A percentile compares a stretch with the other conserved stretches of the same genome.
Evolutionary conservation across 2,329 filamentous ascomycete genomes (phyloP).

Genomic region (Apiospora sp.): DNA sequence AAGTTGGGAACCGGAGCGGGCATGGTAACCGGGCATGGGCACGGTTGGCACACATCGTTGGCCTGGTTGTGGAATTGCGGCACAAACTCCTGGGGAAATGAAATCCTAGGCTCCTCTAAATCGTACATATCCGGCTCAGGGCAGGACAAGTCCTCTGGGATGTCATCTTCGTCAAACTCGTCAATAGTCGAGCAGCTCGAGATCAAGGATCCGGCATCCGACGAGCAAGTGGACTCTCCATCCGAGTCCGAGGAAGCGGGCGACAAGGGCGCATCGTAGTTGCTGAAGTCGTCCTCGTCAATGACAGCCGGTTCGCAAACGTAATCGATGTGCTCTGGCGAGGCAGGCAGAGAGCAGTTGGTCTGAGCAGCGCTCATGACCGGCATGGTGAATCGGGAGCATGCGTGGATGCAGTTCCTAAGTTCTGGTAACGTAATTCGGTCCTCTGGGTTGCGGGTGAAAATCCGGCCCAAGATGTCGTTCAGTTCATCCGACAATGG

Average conservation of each 20-base stretch:
- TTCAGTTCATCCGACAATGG: slow-evolving; percentile 91
- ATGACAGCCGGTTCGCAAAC: slow-evolving; percentile 57
- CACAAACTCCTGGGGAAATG: slow-evolving; percentile 57
- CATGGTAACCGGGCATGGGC: slow-evolving; percentile 43
- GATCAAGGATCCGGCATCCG: slow-evolving; percentile 63
- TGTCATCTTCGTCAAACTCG: slow-evolving; percentile 58
- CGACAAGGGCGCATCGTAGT: slow-evolving; percentile 55
- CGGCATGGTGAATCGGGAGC: slow-evolving; percentile 74
- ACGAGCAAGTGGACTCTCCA: slow-evolving; percentile 53
- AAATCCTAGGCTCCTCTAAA: slow-evolving; percentile 52
- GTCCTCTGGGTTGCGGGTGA: slow-evolving; percentile 83
- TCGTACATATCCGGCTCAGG: slow-evolving; percentile 53
- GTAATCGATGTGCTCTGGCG: slow-evolving; percentile 55
- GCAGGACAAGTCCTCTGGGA: slow-evolving; percentile 43
- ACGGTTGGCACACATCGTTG: slow-evolving; percentile 46
- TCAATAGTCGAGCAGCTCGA: slow-evolving; percentile 63
- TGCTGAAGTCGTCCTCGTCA: slow-evolving; percentile 46
- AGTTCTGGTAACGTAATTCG: slow-evolving; percentile 85
- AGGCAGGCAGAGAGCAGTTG: slow-evolving; percentile 48
- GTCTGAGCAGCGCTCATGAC: slow-evolving; percentile 40
- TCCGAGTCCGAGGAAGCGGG: slow-evolving; percentile 56
- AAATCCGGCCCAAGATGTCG: slow-evolving; percentile 84
- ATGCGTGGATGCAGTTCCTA: slow-evolving; percentile 77
- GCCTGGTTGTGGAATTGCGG: slow-evolving; percentile 53
- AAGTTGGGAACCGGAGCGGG: slow-evolving; percentile 15